Conservation (phyloP, 1,139 yeast genomes). For the Sugiyamaella neomexicana region DNA sequence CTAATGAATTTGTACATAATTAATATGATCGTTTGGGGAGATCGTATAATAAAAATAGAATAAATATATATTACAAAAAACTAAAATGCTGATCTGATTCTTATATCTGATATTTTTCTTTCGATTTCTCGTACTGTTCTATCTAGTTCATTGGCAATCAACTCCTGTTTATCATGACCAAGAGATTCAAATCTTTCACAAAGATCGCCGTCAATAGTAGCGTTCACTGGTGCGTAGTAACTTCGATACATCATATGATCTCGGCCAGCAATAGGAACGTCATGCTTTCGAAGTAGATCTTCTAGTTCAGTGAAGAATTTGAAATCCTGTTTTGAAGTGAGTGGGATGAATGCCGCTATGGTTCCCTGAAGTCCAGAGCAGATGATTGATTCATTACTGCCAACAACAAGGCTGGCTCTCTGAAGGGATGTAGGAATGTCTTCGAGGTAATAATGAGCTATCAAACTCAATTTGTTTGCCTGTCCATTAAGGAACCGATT, state of each 20-base stretch:
- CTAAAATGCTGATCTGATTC: slow-evolving; percentile 31
- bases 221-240: slow-evolving; percentile 73
- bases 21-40: no score
- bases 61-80: background rate
- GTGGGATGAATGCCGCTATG: slow-evolving; percentile 69
- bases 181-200: slow-evolving; percentile 58
- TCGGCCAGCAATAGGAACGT: slow-evolving; percentile 56
- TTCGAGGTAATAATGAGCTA: slow-evolving; percentile 64
- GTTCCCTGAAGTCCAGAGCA: slow-evolving; percentile 83
- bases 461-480: slow-evolving; percentile 52
- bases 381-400: slow-evolving; percentile 65
- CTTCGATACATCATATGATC: slow-evolving; percentile 71
- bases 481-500: slow-evolving; percentile 48
- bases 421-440: slow-evolving; percentile 70
- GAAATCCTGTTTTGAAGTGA: slow-evolving; percentile 62
- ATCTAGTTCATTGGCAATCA: slow-evolving; percentile 56
- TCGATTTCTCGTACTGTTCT: slow-evolving; percentile 61
- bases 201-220: slow-evolving; percentile 85
- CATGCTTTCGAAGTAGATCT: slow-evolving; percentile 47
- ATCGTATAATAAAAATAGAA: slow-evolving; percentile 6
- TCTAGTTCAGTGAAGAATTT: slow-evolving; percentile 61
- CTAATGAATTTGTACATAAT: background rate
- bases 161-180: slow-evolving; percentile 44
- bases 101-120: slow-evolving; percentile 57
- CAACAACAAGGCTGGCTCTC: slow-evolving; percentile 53